phyloP scores from a whole-genome alignment of 257 asterid species.

The Phtheirospermum japonicum region DNA sequence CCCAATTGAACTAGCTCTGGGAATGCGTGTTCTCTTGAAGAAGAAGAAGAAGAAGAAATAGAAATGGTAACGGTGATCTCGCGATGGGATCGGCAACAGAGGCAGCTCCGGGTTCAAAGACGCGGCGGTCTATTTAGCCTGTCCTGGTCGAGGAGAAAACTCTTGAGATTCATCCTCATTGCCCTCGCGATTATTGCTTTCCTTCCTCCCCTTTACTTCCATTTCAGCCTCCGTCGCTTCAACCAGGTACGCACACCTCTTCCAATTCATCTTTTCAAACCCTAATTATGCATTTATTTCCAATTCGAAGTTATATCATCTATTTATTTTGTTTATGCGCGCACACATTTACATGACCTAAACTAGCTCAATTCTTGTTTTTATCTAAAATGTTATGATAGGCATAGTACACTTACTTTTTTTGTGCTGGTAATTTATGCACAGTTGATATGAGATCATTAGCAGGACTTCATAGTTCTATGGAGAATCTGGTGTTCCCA shows the following conservation, averaged over 20 bases:
- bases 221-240: slow-evolving; percentile 80
- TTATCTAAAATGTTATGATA: too few species aligned
- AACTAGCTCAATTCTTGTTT: slow-evolving; percentile 9
- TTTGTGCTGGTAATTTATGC: not conserved
- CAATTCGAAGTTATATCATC: not conserved
- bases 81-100: slow-evolving; percentile 58
- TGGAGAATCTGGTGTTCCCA: slow-evolving; percentile 19
- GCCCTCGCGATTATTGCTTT: slow-evolving; percentile 63
- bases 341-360: not conserved
- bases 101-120: slow-evolving; percentile 46
- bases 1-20: slow-evolving; percentile 3
- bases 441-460: not conserved
- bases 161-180: slow-evolving; percentile 56
- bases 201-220: slow-evolving; percentile 85
- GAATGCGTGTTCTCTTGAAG: too few species aligned
- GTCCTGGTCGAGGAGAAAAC: slow-evolving; percentile 44
- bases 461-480: slow-evolving; percentile 11
- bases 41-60: slow-evolving; percentile 13
- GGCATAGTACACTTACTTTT: too few species aligned
- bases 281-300: not conserved
- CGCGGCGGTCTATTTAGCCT: slow-evolving; percentile 30
- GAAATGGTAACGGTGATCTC: slow-evolving; percentile 39
- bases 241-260: slow-evolving; percentile 43
- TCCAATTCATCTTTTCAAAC: not conserved
- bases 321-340: not conserved